Base-by-base conservation (phyloP, 768 basidiomycete genomes). In the Cantharellus cinnabarinus region DNA sequence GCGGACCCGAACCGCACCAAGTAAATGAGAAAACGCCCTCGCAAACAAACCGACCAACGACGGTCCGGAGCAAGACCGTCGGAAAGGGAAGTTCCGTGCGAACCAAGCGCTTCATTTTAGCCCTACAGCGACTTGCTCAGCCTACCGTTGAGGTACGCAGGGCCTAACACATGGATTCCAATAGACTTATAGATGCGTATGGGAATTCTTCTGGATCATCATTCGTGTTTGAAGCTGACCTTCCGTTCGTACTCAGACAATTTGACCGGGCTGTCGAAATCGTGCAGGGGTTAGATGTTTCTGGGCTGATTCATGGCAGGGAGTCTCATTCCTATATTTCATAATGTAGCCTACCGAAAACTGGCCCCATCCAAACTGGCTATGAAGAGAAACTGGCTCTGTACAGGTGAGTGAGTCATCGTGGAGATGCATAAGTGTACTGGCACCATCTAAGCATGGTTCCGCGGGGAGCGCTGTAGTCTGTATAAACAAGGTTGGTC, bases 241-340 rank as follows among this genome's bases (percentile, higher is more conserved):
- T 7, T 54, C 52, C 35, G 52, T 54, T 14, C 38, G 35, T 1
- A 29, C 20, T 29, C 59, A 73, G 72, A 1, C 89, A 93, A 69
- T 97, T 97, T 70, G 81, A 89, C 73, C 79, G 91, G 38, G 90
- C 93, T 2, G 91, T 97, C 5, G 84, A 93, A 70, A 94, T 97
- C 59, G 83, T 95, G 3, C 93, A 97, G 68, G 72, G 67, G 68
- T 71, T 34, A 59, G 66, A 62, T 15, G 14, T 4, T 51, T 51
- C 44, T 29, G 10, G 10, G 44, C 44, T 10, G 10, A 29, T 10
- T 48, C 44, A 10, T 48, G 44, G 1, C 44, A 10, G 10, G 44
- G 44, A 29, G 10, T 29, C 29, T 48, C 44, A 48, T 48, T 10
- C 14, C 2, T 7, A 40, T 29, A 35, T 34, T 10, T 29, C 34